phyloP scores from a whole-genome alignment of 768 basidiomycete genomes.

The Boletellus ananas region DNA sequence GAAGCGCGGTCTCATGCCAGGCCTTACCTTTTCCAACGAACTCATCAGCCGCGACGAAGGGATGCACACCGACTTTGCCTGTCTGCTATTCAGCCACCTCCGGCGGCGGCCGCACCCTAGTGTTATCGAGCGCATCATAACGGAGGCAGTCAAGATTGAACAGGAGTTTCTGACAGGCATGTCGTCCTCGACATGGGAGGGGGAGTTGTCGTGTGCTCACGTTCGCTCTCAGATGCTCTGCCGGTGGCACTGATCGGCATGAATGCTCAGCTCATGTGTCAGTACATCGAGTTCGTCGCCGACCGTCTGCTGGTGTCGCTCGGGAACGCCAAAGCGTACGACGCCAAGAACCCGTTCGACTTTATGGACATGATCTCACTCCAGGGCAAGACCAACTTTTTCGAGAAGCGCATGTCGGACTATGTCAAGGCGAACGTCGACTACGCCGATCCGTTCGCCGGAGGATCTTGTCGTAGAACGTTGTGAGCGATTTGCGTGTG shows the following conservation, averaged over 20 bases:
- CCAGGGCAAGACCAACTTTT: slow-evolving; percentile 3
- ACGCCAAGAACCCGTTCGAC: slow-evolving; percentile 31
- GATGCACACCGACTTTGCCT: slow-evolving; percentile 95
- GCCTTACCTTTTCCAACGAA: slow-evolving; percentile 92
- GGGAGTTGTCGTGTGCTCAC: not conserved
- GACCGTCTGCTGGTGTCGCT: slow-evolving; percentile 84
- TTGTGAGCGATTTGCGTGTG: slow-evolving; percentile 33
- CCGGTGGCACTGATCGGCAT: slow-evolving; percentile 87
- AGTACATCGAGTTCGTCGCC: slow-evolving; percentile 89
- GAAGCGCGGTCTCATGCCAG: slow-evolving; percentile 96
- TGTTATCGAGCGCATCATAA: slow-evolving; percentile 65
- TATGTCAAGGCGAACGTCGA: slow-evolving; percentile 63
- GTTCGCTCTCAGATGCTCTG: slow-evolving; percentile 58
- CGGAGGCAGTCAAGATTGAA: slow-evolving; percentile 79
- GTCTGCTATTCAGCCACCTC: slow-evolving; percentile 79
- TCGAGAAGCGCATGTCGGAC: slow-evolving; percentile 32
- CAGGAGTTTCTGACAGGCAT: slow-evolving; percentile 77
- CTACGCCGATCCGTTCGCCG: slow-evolving; percentile 9
- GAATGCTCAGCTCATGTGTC: slow-evolving; percentile 80
- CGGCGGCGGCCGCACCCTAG: slow-evolving; percentile 75
- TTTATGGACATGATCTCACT: slow-evolving; percentile 5
- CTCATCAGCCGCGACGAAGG: slow-evolving; percentile 93
- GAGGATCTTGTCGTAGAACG: slow-evolving; percentile 7
- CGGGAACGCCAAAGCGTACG: slow-evolving; percentile 76
- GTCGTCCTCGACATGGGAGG: slow-evolving; percentile 7